These are phyloP conservation scores for Raffaelea deltoideospora DNA, from an alignment of 2,329 filamentous ascomycete species.

Conservation along the genomic window DNA sequence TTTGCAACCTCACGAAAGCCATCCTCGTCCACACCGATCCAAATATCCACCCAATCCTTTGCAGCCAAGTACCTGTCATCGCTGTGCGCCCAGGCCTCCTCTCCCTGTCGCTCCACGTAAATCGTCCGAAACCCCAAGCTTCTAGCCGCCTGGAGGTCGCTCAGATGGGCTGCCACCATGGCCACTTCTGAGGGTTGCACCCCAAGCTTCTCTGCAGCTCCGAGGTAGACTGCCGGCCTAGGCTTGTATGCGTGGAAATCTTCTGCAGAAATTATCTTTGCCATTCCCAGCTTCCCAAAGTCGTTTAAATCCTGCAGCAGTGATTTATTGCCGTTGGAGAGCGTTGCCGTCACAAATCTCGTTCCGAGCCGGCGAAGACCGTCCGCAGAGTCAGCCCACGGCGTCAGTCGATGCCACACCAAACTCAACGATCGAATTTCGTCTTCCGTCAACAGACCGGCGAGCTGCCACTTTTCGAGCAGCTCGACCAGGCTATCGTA, in stretches of 20 bases:
- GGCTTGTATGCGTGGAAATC: conserved; percentile 67
- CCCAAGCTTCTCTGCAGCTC: conserved; percentile 45
- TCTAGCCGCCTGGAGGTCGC: conserved; percentile 53
- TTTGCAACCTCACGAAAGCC: conserved; percentile 37
- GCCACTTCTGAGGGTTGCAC: conserved; percentile 46
- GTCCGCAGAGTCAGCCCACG: conserved; percentile 48
- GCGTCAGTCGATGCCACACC: conserved; percentile 56
- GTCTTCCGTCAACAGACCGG: conserved; percentile 42
- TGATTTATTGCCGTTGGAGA: conserved; percentile 59
- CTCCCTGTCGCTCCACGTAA: conserved; percentile 53
- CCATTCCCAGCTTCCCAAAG: conserved; percentile 46
- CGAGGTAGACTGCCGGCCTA: conserved; percentile 49
- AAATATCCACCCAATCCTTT: conserved; percentile 50
- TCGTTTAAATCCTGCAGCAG: conserved; percentile 50
- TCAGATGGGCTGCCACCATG: conserved; percentile 64
- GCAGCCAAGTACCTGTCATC: conserved; percentile 33
- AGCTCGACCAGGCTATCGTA: conserved; percentile 44
- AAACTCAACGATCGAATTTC: conserved; percentile 47
- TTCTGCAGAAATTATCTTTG: conserved; percentile 52
- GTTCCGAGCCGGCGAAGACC: conserved; percentile 41
- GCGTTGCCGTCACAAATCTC: conserved; percentile 43
- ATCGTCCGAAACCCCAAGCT: conserved; percentile 50
- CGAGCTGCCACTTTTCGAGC: conserved; percentile 38
- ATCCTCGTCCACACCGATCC: conserved; percentile 33
- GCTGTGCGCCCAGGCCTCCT: conserved; percentile 46